A percentile compares a stretch with the other conserved stretches of the same genome.
phyloP scores from a whole-genome alignment of 2,329 filamentous ascomycete genomes.

The Xylaria sp. region DNA sequence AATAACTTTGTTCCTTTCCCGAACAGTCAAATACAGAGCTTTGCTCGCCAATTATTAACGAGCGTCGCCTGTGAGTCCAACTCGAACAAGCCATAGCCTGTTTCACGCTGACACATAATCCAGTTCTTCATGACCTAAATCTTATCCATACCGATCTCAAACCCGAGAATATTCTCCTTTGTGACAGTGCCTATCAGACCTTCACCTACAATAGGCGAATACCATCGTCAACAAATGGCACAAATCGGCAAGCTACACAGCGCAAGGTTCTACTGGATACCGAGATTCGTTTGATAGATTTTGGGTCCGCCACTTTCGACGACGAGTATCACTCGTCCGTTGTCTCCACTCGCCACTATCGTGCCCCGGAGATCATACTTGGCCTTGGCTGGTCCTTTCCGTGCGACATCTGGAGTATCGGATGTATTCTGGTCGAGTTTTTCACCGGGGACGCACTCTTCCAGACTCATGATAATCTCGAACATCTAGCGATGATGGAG shows the following conservation, averaged over 20 bases:
- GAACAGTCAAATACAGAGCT: conserved; percentile 97
- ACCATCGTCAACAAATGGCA: conserved; percentile 71
- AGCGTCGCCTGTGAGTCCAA: conserved; percentile 90
- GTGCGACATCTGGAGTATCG: conserved; percentile 79
- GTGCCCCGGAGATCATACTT: conserved; percentile 76
- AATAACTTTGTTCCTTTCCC: conserved; percentile 97
- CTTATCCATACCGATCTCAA: conserved; percentile 90
- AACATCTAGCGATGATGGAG: conserved; percentile 82
- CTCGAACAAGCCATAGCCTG: not conserved
- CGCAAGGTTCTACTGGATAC: conserved; percentile 73
- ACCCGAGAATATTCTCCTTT: conserved; percentile 75
- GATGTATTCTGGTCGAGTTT: conserved; percentile 77
- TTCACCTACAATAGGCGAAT: conserved; percentile 77
- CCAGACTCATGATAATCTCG: conserved; percentile 77
- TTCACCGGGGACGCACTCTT: conserved; percentile 77
- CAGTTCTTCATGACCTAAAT: conserved; percentile 95
- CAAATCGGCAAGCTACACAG: conserved; percentile 70
- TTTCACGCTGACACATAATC: conserved; percentile 41
- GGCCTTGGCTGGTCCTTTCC: conserved; percentile 77
- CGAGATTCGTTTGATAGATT: conserved; percentile 76
- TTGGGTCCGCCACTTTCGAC: conserved; percentile 77
- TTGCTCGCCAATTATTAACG: conserved; percentile 95
- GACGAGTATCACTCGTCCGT: conserved; percentile 79
- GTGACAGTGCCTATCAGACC: conserved; percentile 72
- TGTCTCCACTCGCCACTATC: conserved; percentile 75